Evolutionary conservation across 139 green algal genomes (phyloP).

Genomic region (Edaphochlamys debaryana): DNA sequence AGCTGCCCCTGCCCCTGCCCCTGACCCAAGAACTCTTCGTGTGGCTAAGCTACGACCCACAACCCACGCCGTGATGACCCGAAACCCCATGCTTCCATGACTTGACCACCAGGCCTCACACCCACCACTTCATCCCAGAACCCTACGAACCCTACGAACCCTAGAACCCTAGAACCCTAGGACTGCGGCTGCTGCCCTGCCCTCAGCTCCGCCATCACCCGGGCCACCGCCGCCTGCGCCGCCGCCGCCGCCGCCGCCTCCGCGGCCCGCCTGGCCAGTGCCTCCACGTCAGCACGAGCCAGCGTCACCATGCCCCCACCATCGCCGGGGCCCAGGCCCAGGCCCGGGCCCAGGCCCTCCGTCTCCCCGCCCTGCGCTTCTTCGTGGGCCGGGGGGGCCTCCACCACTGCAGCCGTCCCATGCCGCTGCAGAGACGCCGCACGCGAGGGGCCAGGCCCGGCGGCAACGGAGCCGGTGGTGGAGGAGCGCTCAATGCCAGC

Average conservation of each 20-base stretch:
- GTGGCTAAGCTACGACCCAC: too few species aligned
- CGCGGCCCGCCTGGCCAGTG: too few species aligned
- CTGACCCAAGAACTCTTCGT: too few species aligned
- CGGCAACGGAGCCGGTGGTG: neutral
- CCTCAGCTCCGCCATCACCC: slow-evolving; percentile 3
- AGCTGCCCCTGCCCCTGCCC: too few species aligned
- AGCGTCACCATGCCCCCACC: neutral
- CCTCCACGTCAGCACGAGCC: slow-evolving; percentile 12
- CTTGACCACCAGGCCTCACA: too few species aligned
- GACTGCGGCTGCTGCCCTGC: neutral
- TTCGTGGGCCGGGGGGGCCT: neutral
- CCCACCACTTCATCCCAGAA: too few species aligned
- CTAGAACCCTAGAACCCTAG: too few species aligned
- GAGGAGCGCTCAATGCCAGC: neutral
- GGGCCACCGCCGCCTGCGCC: slow-evolving; percentile 12
- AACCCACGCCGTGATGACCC: too few species aligned
- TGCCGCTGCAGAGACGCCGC: neutral
- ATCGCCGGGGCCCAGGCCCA: neutral
- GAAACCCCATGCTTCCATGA: too few species aligned
- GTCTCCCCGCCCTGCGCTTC: neutral
- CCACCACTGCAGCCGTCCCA: neutral
- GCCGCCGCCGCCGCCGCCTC: neutral
- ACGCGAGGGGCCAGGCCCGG: neutral
- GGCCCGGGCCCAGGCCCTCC: neutral
- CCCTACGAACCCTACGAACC: too few species aligned